Conservation (phyloP, 1,284 basidiomycete genomes). For the Tilletia setariae region DNA sequence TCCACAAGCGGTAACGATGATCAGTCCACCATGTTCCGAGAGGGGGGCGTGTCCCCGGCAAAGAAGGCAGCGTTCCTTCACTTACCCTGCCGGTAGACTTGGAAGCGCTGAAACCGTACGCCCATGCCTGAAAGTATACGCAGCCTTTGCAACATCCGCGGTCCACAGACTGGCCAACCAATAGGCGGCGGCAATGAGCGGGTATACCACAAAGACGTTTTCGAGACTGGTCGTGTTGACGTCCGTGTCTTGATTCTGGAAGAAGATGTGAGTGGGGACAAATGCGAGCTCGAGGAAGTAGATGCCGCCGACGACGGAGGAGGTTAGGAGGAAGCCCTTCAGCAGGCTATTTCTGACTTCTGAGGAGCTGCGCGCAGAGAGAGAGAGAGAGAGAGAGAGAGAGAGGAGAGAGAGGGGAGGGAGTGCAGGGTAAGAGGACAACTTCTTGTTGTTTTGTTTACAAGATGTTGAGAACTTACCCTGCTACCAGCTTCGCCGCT, state of each 20-base stretch:
- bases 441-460: too few species aligned
- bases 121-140: slow-evolving; percentile 34
- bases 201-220: slow-evolving; percentile 50
- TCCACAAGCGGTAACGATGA: too few species aligned
- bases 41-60: too few species aligned
- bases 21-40: too few species aligned
- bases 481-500: slow-evolving; percentile 23
- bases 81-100: neutral
- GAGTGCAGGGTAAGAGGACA: neutral
- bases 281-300: slow-evolving; percentile 51
- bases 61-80: too few species aligned
- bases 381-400: neutral
- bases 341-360: slow-evolving; percentile 41
- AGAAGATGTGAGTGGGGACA: slow-evolving; percentile 43
- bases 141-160: slow-evolving; percentile 46
- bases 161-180: slow-evolving; percentile 50
- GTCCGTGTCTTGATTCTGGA: slow-evolving; percentile 7
- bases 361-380: slow-evolving; percentile 27
- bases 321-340: slow-evolving; percentile 47
- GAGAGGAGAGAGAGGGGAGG: neutral
- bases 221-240: slow-evolving; percentile 9
- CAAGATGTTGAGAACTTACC: slow-evolving; percentile 19
- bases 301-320: slow-evolving; percentile 37
- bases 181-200: slow-evolving; percentile 48
- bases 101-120: slow-evolving; percentile 11